phyloP scores from a whole-genome alignment of 2,329 filamentous ascomycete species.

The Lachnellula occidentalis region DNA sequence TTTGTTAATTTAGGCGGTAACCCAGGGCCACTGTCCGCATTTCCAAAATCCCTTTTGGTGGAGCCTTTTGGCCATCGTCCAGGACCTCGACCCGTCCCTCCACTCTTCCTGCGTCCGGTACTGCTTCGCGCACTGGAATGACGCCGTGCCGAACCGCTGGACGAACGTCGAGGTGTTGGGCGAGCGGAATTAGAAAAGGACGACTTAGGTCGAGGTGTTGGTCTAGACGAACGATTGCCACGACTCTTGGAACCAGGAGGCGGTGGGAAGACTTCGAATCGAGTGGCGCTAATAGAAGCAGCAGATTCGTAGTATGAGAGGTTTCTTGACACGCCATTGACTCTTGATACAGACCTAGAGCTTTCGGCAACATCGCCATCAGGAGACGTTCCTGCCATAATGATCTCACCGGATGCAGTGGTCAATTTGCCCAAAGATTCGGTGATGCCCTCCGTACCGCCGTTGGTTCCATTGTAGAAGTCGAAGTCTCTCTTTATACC shows the following conservation, averaged over 20 bases:
- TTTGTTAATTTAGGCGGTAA: slow-evolving; percentile 45
- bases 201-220: slow-evolving; percentile 17
- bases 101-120: slow-evolving; percentile 48
- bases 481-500: slow-evolving; percentile 24
- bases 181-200: slow-evolving; percentile 16
- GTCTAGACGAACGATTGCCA: slow-evolving; percentile 27
- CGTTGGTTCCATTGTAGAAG: slow-evolving; percentile 20
- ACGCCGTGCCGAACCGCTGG: slow-evolving; percentile 24
- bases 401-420: slow-evolving; percentile 18
- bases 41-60: slow-evolving; percentile 63
- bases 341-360: slow-evolving; percentile 15
- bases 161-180: slow-evolving; percentile 17
- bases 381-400: slow-evolving; percentile 12
- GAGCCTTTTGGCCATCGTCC: slow-evolving; percentile 64
- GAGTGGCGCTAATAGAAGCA: slow-evolving; percentile 55
- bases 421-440: slow-evolving; percentile 27
- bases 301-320: slow-evolving; percentile 27
- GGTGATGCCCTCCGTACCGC: slow-evolving; percentile 21
- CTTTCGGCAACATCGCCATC: slow-evolving; percentile 12
- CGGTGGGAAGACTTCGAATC: slow-evolving; percentile 76
- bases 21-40: slow-evolving; percentile 59
- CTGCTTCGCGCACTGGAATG: slow-evolving; percentile 27
- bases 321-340: slow-evolving; percentile 22
- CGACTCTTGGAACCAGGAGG: slow-evolving; percentile 46
- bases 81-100: slow-evolving; percentile 59